phyloP scores from a whole-genome alignment of 108 stramenopile species.

The Nitzschia inconspicua region DNA sequence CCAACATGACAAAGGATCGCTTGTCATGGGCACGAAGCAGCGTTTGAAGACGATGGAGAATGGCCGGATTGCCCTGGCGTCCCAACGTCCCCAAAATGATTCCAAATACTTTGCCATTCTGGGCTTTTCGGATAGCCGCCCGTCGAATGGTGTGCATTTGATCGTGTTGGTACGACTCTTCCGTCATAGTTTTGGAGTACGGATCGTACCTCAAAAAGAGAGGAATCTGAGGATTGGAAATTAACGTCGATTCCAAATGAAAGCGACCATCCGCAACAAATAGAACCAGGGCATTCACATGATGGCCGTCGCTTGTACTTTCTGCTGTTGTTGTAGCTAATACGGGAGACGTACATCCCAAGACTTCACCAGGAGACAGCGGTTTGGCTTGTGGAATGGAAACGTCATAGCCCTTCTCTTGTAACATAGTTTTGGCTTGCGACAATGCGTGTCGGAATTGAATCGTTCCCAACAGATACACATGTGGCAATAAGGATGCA shows the following conservation, averaged over 20 bases:
- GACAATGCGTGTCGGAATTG: constrained; percentile 92
- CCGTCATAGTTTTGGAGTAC: constrained; percentile 88
- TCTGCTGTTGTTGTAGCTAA: constrained; percentile 27
- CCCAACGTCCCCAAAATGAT: constrained; percentile 96
- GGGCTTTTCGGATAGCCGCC: constrained; percentile 53
- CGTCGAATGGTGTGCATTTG: constrained; percentile 78
- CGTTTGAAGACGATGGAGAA: constrained; percentile 68
- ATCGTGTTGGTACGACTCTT: constrained; percentile 88
- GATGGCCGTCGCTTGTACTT: not conserved
- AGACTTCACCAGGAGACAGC: constrained; percentile 62
- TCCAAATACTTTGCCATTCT: constrained; percentile 59
- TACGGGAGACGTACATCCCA: constrained; percentile 96
- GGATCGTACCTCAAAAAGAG: constrained; percentile 94
- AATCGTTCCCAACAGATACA: constrained; percentile 68
- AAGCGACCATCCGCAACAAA: constrained; percentile 99
- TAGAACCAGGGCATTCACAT: constrained; percentile 50
- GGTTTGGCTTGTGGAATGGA: not conserved
- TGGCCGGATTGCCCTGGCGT: constrained; percentile 96
- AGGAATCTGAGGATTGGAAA: constrained; percentile 85
- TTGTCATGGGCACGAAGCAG: constrained; percentile 53
- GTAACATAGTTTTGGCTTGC: constrained; percentile 50
- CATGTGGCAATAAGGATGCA: not conserved
- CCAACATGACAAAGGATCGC: constrained; percentile 71
- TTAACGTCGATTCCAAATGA: constrained; percentile 98
- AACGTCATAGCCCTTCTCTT: constrained; percentile 20